Evolutionary conservation across 2,329 filamentous ascomycete species (phyloP), one percentile per base, ranked within the genome.

Genomic region (Pseudogymnoascus sp.): DNA sequence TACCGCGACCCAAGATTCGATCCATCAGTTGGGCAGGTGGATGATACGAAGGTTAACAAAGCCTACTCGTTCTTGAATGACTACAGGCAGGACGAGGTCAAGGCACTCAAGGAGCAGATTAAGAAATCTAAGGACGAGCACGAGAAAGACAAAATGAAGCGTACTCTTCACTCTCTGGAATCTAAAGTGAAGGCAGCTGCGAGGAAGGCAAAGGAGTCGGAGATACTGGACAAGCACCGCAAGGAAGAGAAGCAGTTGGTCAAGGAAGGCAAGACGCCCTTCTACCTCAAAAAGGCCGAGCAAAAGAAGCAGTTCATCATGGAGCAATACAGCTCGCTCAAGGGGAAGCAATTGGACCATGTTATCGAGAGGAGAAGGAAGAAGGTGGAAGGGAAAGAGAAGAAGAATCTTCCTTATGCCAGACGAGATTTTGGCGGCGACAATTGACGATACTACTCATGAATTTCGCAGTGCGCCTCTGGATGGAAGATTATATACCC

Each of bases 221-320:
- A 85, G 63, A 77, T 97, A 43, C 70, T 93, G 61, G 80, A 84
- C 49, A 86, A 89, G 74, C 92, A 97, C 77, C 84, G 89, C 71
- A 83, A 83, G 76, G 82, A 86, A 74, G 94, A 99, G 80, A 92
- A 91, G 77, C 89, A 92, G 73, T 78, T 90, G 65, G 86, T 97
- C 60, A 86, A 86, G 69, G 84, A 95, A 77, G 94, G 94, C 65
- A 97, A 97, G 84, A 85, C 83, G 73, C 93, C 94, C 0, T 99
- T 92, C 77, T 97, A 91, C 76, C 78, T 97, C 70, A 99, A 99
- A 84, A 88, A 87, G 78, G 86, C 87, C 71, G 93, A 97, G 77
- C 84, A 94, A 80, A 96, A 94, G 86, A 91, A 93, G 80, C 80
- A 88, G 75, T 80, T 92, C 62, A 78, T 97, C 65, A 80, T 90